phyloP scores from a whole-genome alignment of 441 rosid genomes.

The Raphanus hybrid region DNA sequence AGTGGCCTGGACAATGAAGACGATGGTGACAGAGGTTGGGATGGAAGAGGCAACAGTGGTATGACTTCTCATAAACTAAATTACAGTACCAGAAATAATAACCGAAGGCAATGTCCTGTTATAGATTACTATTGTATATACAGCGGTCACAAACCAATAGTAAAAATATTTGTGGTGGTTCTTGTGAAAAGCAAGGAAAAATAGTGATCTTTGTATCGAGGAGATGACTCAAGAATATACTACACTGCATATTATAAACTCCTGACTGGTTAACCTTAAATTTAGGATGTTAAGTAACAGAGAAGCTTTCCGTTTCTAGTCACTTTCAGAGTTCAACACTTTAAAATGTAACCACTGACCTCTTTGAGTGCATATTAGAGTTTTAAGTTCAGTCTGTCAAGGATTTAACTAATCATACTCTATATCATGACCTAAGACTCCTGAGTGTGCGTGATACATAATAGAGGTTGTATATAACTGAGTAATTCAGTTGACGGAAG shows the following conservation, averaged over 20 bases:
- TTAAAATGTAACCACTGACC: conserved; percentile 1
- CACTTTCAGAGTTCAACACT: neutral
- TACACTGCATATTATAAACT: neutral
- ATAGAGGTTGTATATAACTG: neutral
- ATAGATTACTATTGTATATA: too few species aligned
- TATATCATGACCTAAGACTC: neutral
- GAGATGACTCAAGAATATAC: neutral
- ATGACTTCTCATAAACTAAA: too few species aligned
- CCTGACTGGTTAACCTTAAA: neutral
- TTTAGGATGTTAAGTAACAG: neutral
- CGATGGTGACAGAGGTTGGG: too few species aligned
- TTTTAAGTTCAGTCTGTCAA: neutral
- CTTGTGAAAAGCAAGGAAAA: neutral
- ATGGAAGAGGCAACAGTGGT: too few species aligned
- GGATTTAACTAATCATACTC: neutral
- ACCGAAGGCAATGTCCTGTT: too few species aligned
- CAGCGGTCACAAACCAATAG: too few species aligned
- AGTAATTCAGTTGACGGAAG: conserved; percentile 1
- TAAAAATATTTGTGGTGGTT: neutral
- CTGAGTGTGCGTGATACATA: neutral
- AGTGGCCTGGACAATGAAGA: too few species aligned
- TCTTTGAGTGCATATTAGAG: neutral
- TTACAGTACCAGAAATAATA: too few species aligned
- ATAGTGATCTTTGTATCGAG: neutral
- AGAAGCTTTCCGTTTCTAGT: neutral